Percentiles rank a stretch among this genome's conserved stretches.
Evolutionary conservation across 2,329 filamentous ascomycete species (phyloP).

Genomic region (Botrytis tulipae): DNA sequence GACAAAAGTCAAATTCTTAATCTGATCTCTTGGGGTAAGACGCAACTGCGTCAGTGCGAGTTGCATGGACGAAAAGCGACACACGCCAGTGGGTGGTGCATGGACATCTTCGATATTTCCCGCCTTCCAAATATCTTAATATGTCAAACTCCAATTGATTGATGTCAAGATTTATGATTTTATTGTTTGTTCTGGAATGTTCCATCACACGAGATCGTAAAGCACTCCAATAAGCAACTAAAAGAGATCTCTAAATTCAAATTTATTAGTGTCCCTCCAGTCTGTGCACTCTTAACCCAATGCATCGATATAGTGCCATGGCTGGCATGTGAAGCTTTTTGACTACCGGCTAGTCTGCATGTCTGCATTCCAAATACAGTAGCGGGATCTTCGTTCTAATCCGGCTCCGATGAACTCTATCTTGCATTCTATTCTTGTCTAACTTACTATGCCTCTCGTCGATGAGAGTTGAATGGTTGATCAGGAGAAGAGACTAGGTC

Average conservation of each 20-base stretch:
- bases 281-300: not conserved
- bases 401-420: not conserved
- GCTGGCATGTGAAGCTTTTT: not conserved
- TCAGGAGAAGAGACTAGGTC: not conserved
- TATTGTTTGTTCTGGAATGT: not conserved
- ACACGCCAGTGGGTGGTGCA: not conserved
- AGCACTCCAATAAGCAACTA: not conserved
- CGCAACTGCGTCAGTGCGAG: not conserved
- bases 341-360: not conserved
- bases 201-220: not conserved
- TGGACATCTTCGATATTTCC: not conserved
- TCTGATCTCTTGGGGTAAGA: not conserved
- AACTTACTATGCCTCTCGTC: not conserved
- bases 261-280: not conserved
- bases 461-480: not conserved
- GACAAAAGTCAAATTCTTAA: not conserved
- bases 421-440: not conserved
- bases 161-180: not conserved
- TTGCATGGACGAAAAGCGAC: not conserved
- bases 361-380: not conserved
- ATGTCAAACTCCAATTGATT: not conserved
- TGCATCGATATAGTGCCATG: not conserved
- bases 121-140: not conserved
- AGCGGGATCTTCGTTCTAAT: not conserved
- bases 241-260: not conserved